phyloP scores from a whole-genome alignment of 805 yeast species.

The Wickerhamia fluorescens region DNA sequence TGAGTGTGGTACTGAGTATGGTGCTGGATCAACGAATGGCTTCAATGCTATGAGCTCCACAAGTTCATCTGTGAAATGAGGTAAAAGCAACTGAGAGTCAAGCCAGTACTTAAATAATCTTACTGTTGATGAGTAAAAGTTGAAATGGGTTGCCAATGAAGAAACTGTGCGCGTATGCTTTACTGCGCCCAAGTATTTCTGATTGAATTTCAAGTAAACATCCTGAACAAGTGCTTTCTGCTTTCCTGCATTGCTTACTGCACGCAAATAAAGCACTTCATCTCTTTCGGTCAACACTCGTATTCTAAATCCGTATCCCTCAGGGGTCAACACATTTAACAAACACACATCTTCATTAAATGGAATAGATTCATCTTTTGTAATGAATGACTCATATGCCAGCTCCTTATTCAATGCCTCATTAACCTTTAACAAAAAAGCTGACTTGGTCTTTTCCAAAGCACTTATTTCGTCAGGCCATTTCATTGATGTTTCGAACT shows the following conservation, averaged over 20 bases:
- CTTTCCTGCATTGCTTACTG: slow-evolving; percentile 58
- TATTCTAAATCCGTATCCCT: slow-evolving; percentile 80
- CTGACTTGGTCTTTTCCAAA: slow-evolving; percentile 83
- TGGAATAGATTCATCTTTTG: slow-evolving; percentile 62
- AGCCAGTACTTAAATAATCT: slow-evolving; percentile 87
- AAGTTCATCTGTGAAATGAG: slow-evolving; percentile 70
- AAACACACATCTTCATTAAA: slow-evolving; percentile 52
- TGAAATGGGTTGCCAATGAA: slow-evolving; percentile 63
- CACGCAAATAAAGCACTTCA: slow-evolving; percentile 63
- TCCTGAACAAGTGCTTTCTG: slow-evolving; percentile 55
- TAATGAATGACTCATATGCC: slow-evolving; percentile 50
- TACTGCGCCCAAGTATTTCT: slow-evolving; percentile 57
- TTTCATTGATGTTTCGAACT: slow-evolving; percentile 80
- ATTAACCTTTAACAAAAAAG: slow-evolving; percentile 67
- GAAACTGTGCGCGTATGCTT: slow-evolving; percentile 79
- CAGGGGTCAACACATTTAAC: slow-evolving; percentile 70
- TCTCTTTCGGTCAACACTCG: slow-evolving; percentile 81
- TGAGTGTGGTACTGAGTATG: slow-evolving; percentile 76
- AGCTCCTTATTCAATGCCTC: slow-evolving; percentile 41
- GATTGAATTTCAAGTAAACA: slow-evolving; percentile 56
- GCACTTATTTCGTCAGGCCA: slow-evolving; percentile 95
- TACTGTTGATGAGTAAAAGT: slow-evolving; percentile 70
- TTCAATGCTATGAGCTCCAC: slow-evolving; percentile 77
- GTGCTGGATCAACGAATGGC: slow-evolving; percentile 81
- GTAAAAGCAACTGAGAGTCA: slow-evolving; percentile 66